Percentiles rank a stretch among this genome's conserved stretches.
phyloP scores from a whole-genome alignment of 129 eudicot species.

The Flaveria brownii region DNA sequence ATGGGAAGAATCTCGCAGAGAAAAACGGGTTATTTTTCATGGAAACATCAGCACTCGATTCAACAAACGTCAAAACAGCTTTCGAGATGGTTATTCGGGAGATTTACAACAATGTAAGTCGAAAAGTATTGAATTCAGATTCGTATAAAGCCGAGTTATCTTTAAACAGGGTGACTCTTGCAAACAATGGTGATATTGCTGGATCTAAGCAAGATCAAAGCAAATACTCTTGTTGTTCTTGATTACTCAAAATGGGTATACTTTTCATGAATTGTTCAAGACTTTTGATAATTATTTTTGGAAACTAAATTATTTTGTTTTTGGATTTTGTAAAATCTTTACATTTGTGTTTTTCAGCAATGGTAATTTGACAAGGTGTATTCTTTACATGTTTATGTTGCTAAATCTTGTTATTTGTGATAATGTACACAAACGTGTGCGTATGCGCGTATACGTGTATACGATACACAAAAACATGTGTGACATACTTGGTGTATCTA shows the following conservation, averaged over 20 bases:
- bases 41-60: slow-evolving; percentile 87
- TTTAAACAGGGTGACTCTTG: slow-evolving; percentile 68
- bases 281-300: slow-evolving; percentile 5
- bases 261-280: slow-evolving; percentile 5
- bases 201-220: slow-evolving; percentile 45
- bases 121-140: slow-evolving; percentile 82
- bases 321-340: slow-evolving; percentile 29
- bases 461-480: not conserved
- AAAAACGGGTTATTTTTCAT: slow-evolving; percentile 72
- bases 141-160: slow-evolving; percentile 82
- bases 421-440: not conserved
- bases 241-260: slow-evolving; percentile 23
- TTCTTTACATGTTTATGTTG: slow-evolving; percentile 18
- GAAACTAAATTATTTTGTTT: slow-evolving; percentile 31
- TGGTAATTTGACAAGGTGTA: slow-evolving; percentile 20
- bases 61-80: slow-evolving; percentile 75
- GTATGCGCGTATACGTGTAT: not conserved
- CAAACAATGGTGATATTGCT: slow-evolving; percentile 39
- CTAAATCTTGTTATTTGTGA: not conserved
- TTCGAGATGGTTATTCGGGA: slow-evolving; percentile 72
- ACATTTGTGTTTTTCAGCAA: slow-evolving; percentile 13
- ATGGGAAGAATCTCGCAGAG: slow-evolving; percentile 80
- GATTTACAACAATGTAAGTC: slow-evolving; percentile 72
- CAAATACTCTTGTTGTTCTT: slow-evolving; percentile 68
- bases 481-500: not conserved